Evolutionary conservation across 2,329 filamentous ascomycete species (phyloP).

Genomic region (Aspergillus quadricinctus): DNA sequence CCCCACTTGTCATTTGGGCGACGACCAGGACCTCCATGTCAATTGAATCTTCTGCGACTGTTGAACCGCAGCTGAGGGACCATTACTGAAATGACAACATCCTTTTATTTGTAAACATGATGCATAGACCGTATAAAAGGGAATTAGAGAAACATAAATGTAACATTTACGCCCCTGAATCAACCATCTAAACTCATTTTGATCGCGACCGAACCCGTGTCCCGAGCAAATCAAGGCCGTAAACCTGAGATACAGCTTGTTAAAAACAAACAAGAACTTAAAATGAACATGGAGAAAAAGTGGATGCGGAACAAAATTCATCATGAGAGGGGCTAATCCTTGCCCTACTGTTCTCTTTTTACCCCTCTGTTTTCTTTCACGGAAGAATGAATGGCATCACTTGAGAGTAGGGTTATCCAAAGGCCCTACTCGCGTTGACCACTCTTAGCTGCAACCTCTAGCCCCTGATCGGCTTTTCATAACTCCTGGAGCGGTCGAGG

Average conservation of each 20-base stretch:
- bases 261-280: slow-evolving; percentile 9
- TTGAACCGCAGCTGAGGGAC: not conserved
- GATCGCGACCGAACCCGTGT: slow-evolving; percentile 14
- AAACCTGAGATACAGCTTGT: slow-evolving; percentile 10
- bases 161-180: slow-evolving; percentile 16
- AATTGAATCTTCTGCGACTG: no score
- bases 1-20: slow-evolving; percentile 15
- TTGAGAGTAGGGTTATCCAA: not conserved
- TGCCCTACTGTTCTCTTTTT: not conserved
- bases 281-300: not conserved
- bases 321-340: not conserved
- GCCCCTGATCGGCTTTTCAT: not conserved
- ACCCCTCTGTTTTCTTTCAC: not conserved
- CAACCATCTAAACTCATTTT: slow-evolving; percentile 17
- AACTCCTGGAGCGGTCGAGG: not conserved
- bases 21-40: not conserved
- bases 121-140: slow-evolving; percentile 13
- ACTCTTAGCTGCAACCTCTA: not conserved
- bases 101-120: slow-evolving; percentile 2
- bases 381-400: not conserved
- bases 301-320: slow-evolving; percentile 1
- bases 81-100: not conserved
- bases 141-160: slow-evolving; percentile 14
- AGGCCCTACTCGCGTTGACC: not conserved
- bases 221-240: slow-evolving; percentile 6